phyloP scores from a whole-genome alignment of 768 basidiomycete species.

The Nidularia pulvinata region DNA sequence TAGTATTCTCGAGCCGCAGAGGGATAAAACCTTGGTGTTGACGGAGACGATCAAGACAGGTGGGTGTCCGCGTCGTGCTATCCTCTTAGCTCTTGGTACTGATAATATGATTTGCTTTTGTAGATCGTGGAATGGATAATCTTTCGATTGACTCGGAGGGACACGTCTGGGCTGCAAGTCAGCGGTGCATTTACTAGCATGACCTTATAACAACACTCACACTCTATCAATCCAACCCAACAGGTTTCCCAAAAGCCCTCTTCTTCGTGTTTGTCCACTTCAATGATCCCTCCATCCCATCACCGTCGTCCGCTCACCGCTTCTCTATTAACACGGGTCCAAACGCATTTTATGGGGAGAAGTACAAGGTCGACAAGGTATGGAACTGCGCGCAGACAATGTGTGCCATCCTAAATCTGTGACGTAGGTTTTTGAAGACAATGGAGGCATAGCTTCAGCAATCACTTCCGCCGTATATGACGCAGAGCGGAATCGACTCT shows the following conservation, averaged over 20 bases:
- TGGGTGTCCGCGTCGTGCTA: constrained; percentile 17
- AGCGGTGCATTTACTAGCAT: too few species aligned
- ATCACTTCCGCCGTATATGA: constrained; percentile 61
- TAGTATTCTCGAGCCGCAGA: constrained; percentile 54
- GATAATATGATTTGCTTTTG: too few species aligned
- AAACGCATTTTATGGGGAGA: constrained; percentile 51
- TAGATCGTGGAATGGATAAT: constrained; percentile 59
- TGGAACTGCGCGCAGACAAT: too few species aligned
- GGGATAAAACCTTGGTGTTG: constrained; percentile 56
- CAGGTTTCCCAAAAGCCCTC: constrained; percentile 41
- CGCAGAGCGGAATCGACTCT: constrained; percentile 45
- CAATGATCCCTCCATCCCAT: constrained; percentile 31
- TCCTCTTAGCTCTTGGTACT: background rate
- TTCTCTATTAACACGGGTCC: constrained; percentile 52
- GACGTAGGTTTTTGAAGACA: too few species aligned
- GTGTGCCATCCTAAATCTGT: too few species aligned
- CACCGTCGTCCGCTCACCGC: constrained; percentile 50
- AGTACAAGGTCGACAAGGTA: constrained; percentile 57
- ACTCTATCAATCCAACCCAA: too few species aligned
- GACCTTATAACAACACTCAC: too few species aligned
- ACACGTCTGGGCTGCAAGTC: constrained; percentile 61
- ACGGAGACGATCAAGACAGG: constrained; percentile 54
- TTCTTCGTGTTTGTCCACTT: constrained; percentile 36
- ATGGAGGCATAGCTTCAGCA: constrained; percentile 55
- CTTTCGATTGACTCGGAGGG: constrained; percentile 58